Evolutionary conservation across 2,329 filamentous ascomycete genomes (phyloP), one percentile per base, ranked within the genome.

Genomic region (Madurella mycetomatis): DNA sequence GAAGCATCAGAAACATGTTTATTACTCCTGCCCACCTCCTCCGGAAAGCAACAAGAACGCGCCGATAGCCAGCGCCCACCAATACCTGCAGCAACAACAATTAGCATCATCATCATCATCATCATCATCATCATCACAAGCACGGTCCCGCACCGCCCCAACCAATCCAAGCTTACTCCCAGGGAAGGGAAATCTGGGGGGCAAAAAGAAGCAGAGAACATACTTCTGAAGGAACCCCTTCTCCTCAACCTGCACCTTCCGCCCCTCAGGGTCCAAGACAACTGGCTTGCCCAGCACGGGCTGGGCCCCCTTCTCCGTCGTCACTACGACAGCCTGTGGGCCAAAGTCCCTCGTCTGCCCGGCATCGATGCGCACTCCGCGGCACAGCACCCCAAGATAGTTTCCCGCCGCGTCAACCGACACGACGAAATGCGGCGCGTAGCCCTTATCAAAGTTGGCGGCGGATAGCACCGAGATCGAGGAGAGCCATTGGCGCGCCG

Each of bases 161-260:
- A 25, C 25, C 25, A 25, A 25, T 25, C 25, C 25, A 25, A 25
- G 4, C 25, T 7, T 25, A 25, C 25, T 25, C 7, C 31, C 4
- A 18, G 7, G 17, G 25, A n/a, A 15, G 37, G 5, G 9, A 18
- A 49, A 16, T n/a, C n/a, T n/a, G n/a, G n/a, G n/a, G n/a, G n/a
- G n/a, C n/a, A 37, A 18, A 15, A 43, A 17, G 49, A 17, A 41
- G 31, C 18, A 15, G 31, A 18, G 12, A 43, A 65, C 75, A 64
- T 74, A 86, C 84, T 85, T 87, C 70, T 87, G 84, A 53, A 87
- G 66, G 58, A 87, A 76, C 1, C 79, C 76, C 77, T 86, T 87
- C 72, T 87, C 82, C 51, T 70, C 70, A 57, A 75, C 73, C 52
- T 71, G 77, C 41, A 78, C 77, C 67, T 81, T 75, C 72, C 76